Percentiles rank a stretch among this genome's conserved stretches.
These are phyloP conservation scores for Rhododendron henanense DNA, from an alignment of 148 eudicot species.

Conservation along the genomic window DNA sequence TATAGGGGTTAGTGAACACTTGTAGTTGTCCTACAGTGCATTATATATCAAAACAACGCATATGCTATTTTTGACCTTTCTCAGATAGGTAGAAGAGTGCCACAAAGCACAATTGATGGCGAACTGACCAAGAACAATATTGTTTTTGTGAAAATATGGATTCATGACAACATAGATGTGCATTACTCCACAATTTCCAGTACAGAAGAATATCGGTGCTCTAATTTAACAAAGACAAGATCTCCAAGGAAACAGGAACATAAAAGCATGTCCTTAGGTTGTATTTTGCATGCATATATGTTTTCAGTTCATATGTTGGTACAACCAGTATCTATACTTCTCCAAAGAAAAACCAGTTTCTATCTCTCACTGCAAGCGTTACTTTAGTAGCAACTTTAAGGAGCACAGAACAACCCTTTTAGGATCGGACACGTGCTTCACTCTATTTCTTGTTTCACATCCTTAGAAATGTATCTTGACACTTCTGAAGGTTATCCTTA, in stretches of 20 bases:
- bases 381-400: not conserved
- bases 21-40: not conserved
- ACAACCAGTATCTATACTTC: not conserved
- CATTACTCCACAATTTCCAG: not conserved
- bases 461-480: not conserved
- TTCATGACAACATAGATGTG: not conserved
- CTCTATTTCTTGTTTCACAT: not conserved
- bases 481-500: not conserved
- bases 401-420: not conserved
- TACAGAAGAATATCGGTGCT: not conserved
- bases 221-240: not conserved
- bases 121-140: not conserved
- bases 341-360: not conserved
- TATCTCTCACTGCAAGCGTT: not conserved
- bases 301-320: not conserved
- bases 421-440: not conserved
- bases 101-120: not conserved
- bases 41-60: not conserved
- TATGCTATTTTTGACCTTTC: not conserved
- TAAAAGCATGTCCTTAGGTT: not conserved
- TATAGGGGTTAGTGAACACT: not conserved
- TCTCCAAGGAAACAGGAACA: not conserved
- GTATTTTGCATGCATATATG: not conserved
- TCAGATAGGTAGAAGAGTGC: not conserved
- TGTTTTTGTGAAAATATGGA: not conserved